A percentile compares a stretch with the other conserved stretches of the same genome.
Conservation (phyloP, 371 early-diverging fungal genomes). For the Haplosporangium sp. region DNA sequence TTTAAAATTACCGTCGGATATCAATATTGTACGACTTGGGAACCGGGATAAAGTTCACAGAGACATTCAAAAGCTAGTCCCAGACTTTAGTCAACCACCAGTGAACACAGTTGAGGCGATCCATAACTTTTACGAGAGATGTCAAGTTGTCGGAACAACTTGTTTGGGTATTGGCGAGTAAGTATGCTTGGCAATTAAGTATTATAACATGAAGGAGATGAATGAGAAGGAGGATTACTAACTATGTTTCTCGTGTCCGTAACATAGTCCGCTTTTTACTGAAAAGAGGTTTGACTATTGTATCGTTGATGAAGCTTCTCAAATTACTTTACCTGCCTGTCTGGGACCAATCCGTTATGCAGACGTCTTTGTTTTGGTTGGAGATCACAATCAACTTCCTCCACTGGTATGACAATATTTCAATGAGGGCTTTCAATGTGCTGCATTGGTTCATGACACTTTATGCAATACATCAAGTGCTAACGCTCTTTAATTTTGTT, state of each 20-base stretch:
- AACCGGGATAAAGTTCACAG: constrained; percentile 75
- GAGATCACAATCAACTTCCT: constrained; percentile 99
- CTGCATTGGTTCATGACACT: neutral
- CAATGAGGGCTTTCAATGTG: neutral
- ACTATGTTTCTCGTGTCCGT: neutral
- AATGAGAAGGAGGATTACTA: too few species aligned
- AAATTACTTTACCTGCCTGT: constrained; percentile 94
- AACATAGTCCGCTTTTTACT: constrained; percentile 64
- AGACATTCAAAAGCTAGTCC: constrained; percentile 64
- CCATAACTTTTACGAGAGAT: constrained; percentile 66
- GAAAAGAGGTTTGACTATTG: constrained; percentile 94
- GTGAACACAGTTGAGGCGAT: constrained; percentile 69
- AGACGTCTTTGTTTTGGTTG: constrained; percentile 93
- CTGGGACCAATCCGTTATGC: constrained; percentile 94
- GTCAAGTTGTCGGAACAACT: constrained; percentile 88
- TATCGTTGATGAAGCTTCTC: constrained; percentile 99
- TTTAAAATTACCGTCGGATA: constrained; percentile 74
- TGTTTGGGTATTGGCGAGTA: constrained; percentile 90
- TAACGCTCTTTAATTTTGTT: neutral
- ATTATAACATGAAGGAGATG: neutral
- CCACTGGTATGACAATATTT: constrained; percentile 79
- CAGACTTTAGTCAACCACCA: constrained; percentile 56
- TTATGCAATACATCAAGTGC: neutral
- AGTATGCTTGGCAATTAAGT: constrained; percentile 22
- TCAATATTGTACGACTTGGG: constrained; percentile 82